A percentile compares a stretch with the other conserved stretches of the same genome.
Evolutionary conservation across 164 flowering plant genomes (phyloP).

Genomic region (Vitis riparia): DNA sequence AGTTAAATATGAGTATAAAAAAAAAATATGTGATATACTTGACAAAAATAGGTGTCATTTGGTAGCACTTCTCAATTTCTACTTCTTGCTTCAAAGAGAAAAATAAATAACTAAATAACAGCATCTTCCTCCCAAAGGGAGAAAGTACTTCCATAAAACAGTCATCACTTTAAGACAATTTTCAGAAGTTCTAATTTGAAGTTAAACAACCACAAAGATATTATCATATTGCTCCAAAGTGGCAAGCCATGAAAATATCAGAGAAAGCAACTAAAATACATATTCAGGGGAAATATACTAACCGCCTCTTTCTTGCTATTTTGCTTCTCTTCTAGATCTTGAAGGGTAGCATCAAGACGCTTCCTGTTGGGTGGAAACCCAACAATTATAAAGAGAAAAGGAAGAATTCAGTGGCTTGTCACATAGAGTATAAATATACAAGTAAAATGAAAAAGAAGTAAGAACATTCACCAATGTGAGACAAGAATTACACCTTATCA

Average conservation of each 20-base stretch:
- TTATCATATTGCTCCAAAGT: too few relatives aligned
- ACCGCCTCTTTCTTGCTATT: slow-evolving; percentile 89
- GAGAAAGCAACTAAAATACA: neutral
- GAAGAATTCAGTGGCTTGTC: neutral
- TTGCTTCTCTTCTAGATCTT: slow-evolving; percentile 90
- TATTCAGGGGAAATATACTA: slow-evolving; percentile 19
- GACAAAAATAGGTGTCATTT: too few relatives aligned
- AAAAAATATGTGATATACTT: too few relatives aligned
- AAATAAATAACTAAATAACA: too few relatives aligned
- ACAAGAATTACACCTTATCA: neutral
- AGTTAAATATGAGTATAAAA: too few relatives aligned
- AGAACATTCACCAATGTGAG: neutral
- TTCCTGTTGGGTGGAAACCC: slow-evolving; percentile 44
- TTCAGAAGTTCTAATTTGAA: too few relatives aligned
- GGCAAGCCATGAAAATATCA: neutral
- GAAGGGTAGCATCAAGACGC: slow-evolving; percentile 84
- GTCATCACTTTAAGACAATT: neutral
- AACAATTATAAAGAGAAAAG: neutral
- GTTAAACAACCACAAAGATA: too few relatives aligned
- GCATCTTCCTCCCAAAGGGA: too few relatives aligned
- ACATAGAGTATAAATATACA: neutral
- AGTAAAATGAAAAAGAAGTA: neutral
- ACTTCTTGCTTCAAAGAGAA: too few relatives aligned
- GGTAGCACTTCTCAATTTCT: too few relatives aligned
- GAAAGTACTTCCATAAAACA: too few relatives aligned